phyloP scores from a whole-genome alignment of 2,329 filamentous ascomycete species.

The Monilinia aucupariae region DNA sequence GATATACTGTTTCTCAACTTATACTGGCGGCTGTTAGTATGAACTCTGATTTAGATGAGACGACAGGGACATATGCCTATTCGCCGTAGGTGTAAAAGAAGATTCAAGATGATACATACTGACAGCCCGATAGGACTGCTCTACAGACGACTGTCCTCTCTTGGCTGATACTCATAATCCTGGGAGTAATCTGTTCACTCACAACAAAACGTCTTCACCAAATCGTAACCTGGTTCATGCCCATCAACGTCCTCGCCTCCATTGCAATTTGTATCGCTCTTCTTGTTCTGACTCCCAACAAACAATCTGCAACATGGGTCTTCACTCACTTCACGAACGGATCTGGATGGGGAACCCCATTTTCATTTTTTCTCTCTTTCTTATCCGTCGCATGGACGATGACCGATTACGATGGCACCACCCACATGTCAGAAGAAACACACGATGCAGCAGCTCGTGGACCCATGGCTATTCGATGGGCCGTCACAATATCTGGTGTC shows the following conservation, averaged over 20 bases:
- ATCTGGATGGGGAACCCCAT: conserved; percentile 55
- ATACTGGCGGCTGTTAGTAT: conserved; percentile 56
- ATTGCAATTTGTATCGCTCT: conserved; percentile 55
- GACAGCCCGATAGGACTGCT: conserved; percentile 42
- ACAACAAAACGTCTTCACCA: conserved; percentile 54
- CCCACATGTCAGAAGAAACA: conserved; percentile 63
- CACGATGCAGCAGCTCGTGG: conserved; percentile 57
- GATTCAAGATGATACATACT: not conserved
- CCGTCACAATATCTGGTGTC: conserved; percentile 53
- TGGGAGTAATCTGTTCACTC: conserved; percentile 57
- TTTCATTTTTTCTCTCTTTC: conserved; percentile 56
- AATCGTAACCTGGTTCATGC: conserved; percentile 60
- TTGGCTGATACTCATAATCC: conserved; percentile 47
- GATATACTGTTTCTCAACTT: conserved; percentile 60
- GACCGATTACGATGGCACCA: conserved; percentile 64
- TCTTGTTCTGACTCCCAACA: conserved; percentile 52
- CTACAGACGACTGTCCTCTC: conserved; percentile 54
- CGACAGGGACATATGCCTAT: conserved; percentile 42
- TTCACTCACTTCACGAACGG: conserved; percentile 57
- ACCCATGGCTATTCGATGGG: conserved; percentile 53
- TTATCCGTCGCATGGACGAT: conserved; percentile 57
- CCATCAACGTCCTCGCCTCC: conserved; percentile 57
- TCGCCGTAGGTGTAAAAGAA: conserved; percentile 44
- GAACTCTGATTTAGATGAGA: conserved; percentile 49
- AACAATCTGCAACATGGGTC: conserved; percentile 53